Conservation (phyloP, 164 flowering plant species). For the Nymphaea colorata region DNA sequence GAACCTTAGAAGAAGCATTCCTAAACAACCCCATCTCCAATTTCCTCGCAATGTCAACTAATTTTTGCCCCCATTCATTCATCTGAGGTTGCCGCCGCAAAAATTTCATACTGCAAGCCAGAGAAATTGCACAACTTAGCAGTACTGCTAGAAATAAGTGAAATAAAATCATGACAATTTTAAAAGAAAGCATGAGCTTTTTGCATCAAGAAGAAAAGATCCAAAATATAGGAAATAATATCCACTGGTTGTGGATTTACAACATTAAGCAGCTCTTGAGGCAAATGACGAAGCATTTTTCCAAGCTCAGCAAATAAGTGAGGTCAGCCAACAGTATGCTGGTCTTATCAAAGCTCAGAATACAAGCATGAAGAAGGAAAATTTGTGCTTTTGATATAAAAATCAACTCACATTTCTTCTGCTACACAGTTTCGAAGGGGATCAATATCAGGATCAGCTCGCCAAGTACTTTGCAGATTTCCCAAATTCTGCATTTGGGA, state of each 20-base stretch:
- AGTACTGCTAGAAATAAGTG: background rate
- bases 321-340: too few species aligned
- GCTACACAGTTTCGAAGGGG: constrained; percentile 30
- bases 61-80: constrained; percentile 19
- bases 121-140: background rate
- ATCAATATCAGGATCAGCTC: constrained; percentile 37
- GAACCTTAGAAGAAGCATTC: constrained; percentile 49
- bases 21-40: constrained; percentile 60
- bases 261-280: background rate
- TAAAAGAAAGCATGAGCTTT: background rate
- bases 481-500: constrained; percentile 28
- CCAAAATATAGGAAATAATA: background rate
- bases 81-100: constrained; percentile 7
- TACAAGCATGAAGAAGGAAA: too few species aligned
- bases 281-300: background rate
- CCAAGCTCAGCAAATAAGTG: background rate
- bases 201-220: background rate
- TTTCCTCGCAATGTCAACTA: constrained; percentile 52
- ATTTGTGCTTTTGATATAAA: background rate
- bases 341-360: too few species aligned
- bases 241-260: background rate
- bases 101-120: constrained; percentile 7
- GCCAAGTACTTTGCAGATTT: constrained; percentile 11
- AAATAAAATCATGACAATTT: background rate
- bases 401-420: constrained; percentile 52